Conservation (phyloP, 2,329 filamentous ascomycete species). For the Curvularia verruculosa region DNA sequence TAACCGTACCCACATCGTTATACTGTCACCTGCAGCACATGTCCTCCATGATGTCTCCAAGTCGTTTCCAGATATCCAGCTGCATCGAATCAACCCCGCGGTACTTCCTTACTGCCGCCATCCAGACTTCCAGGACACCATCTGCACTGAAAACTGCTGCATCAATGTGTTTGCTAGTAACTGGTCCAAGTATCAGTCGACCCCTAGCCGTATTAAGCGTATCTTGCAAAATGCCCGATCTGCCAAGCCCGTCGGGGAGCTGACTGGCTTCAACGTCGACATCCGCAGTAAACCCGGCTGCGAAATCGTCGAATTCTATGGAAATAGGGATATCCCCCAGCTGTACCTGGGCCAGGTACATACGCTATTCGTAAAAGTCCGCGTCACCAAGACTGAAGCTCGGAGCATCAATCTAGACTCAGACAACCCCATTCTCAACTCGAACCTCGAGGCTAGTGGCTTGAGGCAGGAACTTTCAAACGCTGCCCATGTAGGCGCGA, state of each 20-base stretch:
- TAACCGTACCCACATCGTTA: slow-evolving; percentile 33
- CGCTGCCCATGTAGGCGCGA: slow-evolving; percentile 22
- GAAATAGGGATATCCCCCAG: slow-evolving; percentile 22
- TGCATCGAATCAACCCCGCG: slow-evolving; percentile 40
- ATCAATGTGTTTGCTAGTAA: slow-evolving; percentile 36
- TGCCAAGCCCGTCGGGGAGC: slow-evolving; percentile 27
- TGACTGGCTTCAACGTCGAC: slow-evolving; percentile 31
- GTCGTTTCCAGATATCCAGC: slow-evolving; percentile 25
- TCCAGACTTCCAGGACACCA: slow-evolving; percentile 15
- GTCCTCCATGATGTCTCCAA: slow-evolving; percentile 33
- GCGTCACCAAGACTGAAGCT: slow-evolving; percentile 24
- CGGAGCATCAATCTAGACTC: slow-evolving; percentile 25
- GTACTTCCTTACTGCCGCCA: slow-evolving; percentile 28
- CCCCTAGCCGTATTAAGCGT: slow-evolving; percentile 28
- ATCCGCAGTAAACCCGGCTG: slow-evolving; percentile 34
- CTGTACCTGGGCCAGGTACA: slow-evolving; percentile 39
- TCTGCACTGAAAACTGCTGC: slow-evolving; percentile 33
- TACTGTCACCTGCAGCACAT: slow-evolving; percentile 34
- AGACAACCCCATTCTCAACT: slow-evolving; percentile 30
- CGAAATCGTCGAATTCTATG: slow-evolving; percentile 27
- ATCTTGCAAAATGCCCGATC: slow-evolving; percentile 38
- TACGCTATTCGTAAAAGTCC: slow-evolving; percentile 30
- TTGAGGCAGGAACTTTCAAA: slow-evolving; percentile 31
- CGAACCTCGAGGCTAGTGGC: slow-evolving; percentile 28
- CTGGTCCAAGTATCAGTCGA: slow-evolving; percentile 32